Evolutionary conservation across 768 basidiomycete species (phyloP).

Genomic region (Leccinum fibrillosum): DNA sequence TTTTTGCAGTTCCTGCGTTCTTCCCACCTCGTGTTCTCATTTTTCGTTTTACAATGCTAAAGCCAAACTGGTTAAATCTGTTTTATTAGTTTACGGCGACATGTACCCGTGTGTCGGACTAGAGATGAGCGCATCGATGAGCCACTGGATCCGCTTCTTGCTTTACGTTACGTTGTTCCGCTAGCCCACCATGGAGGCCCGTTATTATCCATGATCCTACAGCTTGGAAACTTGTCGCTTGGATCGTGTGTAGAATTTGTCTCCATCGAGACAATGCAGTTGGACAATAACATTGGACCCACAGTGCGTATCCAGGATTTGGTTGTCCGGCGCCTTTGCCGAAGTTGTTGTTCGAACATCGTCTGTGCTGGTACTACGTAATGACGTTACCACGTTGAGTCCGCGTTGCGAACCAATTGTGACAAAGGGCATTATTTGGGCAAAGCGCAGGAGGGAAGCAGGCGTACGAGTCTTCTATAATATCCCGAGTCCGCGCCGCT

Average conservation of each 20-base stretch:
- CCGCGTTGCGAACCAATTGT: conserved; percentile 7
- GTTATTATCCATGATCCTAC: conserved; percentile 23
- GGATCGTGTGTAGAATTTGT: conserved; percentile 1
- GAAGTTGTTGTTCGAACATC: conserved; percentile 6
- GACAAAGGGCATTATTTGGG: neutral
- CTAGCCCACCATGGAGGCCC: conserved; percentile 13
- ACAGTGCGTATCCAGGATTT: conserved; percentile 14
- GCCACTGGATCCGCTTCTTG: conserved; percentile 9
- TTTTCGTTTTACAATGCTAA: conserved; percentile 1
- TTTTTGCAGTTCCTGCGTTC: neutral
- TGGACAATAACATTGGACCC: conserved; percentile 8
- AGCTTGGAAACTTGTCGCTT: conserved; percentile 5
- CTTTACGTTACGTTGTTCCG: conserved; percentile 20
- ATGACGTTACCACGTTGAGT: conserved; percentile 25
- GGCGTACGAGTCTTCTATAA: conserved; percentile 7
- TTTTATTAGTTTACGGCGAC: neutral
- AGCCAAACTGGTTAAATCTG: neutral
- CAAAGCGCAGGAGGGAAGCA: neutral
- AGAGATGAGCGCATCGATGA: neutral
- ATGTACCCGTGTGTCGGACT: neutral
- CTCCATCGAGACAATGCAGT: conserved; percentile 4
- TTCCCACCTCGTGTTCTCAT: conserved; percentile 1
- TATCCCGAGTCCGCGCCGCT: conserved; percentile 12
- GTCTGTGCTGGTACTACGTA: conserved; percentile 20
- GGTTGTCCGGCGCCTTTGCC: conserved; percentile 12